These are phyloP conservation scores for Rhodomyrtus tomentosa DNA, from an alignment of 345 rosid genomes.

Conservation along the genomic window DNA sequence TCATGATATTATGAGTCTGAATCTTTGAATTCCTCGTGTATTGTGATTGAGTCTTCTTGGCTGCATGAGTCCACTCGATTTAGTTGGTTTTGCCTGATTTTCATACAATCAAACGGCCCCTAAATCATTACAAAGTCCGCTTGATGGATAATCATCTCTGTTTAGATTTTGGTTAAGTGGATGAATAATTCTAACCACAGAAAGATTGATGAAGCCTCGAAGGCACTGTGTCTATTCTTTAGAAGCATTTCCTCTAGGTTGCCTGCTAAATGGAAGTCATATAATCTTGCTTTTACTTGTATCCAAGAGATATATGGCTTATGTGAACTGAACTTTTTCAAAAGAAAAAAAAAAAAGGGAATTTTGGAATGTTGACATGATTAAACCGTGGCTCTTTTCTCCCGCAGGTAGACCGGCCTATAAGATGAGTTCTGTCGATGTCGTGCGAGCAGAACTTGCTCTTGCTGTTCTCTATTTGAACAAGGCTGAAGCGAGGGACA, in stretches of 20 bases:
- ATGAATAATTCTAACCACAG: not conserved
- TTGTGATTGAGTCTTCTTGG: not conserved
- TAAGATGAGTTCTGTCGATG: conserved; percentile 73
- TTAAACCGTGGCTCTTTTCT: not conserved
- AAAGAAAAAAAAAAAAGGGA: not conserved
- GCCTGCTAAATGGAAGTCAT: not conserved
- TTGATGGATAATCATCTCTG: not conserved
- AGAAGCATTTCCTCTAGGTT: not conserved
- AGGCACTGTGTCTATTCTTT: not conserved
- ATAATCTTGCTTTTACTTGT: not conserved
- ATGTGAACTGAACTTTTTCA: not conserved
- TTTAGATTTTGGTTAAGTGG: not conserved
- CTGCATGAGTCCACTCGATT: not conserved
- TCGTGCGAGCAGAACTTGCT: conserved; percentile 77
- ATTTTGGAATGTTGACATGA: not conserved
- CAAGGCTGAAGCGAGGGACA: conserved; percentile 98
- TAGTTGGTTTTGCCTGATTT: not conserved
- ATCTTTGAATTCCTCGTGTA: not conserved
- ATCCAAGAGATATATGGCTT: not conserved
- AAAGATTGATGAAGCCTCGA: not conserved
- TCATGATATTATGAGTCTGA: not conserved
- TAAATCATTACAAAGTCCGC: not conserved
- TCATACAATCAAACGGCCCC: not conserved
- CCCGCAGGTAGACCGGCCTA: conserved; percentile 9
- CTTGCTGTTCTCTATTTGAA: conserved; percentile 77